Evolutionary conservation across 371 early-diverging fungal species (phyloP), one percentile per base, ranked within the genome.

Genomic region (Hamiltosporidium magnivora): DNA sequence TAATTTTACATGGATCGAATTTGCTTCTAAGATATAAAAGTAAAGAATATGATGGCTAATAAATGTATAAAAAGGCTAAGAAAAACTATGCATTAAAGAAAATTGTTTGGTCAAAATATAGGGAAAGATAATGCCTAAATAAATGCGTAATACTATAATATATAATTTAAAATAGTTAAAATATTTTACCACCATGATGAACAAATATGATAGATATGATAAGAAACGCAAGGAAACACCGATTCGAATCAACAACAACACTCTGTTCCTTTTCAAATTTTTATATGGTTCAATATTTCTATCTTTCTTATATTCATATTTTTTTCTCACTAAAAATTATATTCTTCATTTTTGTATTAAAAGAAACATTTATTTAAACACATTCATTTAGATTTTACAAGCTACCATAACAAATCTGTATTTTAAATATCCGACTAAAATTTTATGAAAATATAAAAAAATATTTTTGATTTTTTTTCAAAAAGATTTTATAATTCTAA

Each of bases 71-170:
- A 49, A 49, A n/a, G 0, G n/a, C 49, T 9, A 49, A 49, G 6
- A 49, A 49, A 49, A 49, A 49, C 6, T 9, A 6, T 49, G 49
- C n/a, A 0, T 49, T 9, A n/a, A 49, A 49, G 0, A 49, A 9
- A n/a, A 49, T 49, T 49, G 6, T 49, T 49, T 49, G 49, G n/a
- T 49, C 49, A 49, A 49, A 49, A 49, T 49, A 9, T 49, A 49
- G n/a, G 9, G 6, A 49, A 9, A 49, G 6, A 9, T 9, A 49
- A 49, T 9, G n/a, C n/a, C 49, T 49, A 9, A 6, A 9, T 49
- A 9, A 9, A 9, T n/a, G n/a, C n/a, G 6, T 9, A 9, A 49
- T 9, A 9, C n/a, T n/a, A 6, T 9, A 6, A 9, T 49, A n/a
- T n/a, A 9, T 9, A 49, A 49, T 9, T 9, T 49, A 49, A 9